Evolutionary conservation across 2,329 filamentous ascomycete species (phyloP).

Genomic region (Apiospora rasikravindrae): DNA sequence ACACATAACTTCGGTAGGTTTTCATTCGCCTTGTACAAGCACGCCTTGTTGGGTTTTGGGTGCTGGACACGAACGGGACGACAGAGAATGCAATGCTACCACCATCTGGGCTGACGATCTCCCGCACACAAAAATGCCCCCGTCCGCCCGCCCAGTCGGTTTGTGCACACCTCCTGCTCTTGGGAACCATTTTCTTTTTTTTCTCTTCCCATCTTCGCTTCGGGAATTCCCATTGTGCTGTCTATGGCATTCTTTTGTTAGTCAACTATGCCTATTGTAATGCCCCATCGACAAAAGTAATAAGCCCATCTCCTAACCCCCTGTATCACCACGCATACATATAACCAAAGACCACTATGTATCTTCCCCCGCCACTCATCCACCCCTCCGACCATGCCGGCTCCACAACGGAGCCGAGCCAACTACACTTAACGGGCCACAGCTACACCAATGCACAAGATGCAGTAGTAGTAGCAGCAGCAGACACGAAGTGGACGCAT

Average conservation of each 20-base stretch:
- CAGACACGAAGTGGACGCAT: not conserved
- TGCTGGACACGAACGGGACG: too few relatives aligned
- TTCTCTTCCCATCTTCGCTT: not conserved
- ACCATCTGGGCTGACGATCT: not conserved
- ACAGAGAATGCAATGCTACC: not conserved
- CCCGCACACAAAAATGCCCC: not conserved
- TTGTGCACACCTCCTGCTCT: not conserved
- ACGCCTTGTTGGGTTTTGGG: not conserved
- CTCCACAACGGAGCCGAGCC: not conserved
- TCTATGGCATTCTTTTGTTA: not conserved
- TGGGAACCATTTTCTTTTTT: not conserved
- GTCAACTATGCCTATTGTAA: not conserved
- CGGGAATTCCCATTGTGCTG: not conserved
- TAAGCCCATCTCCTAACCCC: not conserved
- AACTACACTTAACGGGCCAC: not conserved
- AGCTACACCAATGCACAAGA: not conserved
- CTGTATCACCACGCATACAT: not conserved
- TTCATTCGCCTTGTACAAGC: not conserved
- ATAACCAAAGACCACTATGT: not conserved
- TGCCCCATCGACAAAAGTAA: not conserved
- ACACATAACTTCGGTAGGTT: not conserved
- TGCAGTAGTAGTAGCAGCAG: not conserved
- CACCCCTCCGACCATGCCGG: not conserved
- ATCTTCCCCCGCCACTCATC: not conserved
- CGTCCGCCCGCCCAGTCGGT: not conserved